These are phyloP conservation scores for Schizochytrium sp. DNA, from an alignment of 108 stramenopile species.

Conservation along the genomic window DNA sequence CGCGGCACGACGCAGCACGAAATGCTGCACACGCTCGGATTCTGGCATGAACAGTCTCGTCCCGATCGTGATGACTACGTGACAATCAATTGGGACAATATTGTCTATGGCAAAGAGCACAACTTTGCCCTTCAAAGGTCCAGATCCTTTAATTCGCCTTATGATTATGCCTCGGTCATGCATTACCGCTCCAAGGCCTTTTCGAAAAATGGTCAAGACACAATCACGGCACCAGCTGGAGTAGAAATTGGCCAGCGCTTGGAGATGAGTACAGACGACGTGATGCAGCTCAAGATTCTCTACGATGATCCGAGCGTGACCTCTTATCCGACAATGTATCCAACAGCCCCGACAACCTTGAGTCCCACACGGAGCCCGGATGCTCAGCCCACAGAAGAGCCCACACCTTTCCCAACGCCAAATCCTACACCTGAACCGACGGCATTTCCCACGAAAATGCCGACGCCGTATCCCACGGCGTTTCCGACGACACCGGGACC, in stretches of 20 bases:
- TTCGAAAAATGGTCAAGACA: not conserved
- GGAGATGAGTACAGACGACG: constrained; percentile 31
- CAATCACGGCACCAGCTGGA: not conserved
- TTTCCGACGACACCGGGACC: not conserved
- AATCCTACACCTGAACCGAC: not conserved
- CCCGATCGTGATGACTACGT: constrained; percentile 49
- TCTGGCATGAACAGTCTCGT: constrained; percentile 49
- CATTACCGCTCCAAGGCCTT: constrained; percentile 40
- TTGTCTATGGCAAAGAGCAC: not conserved
- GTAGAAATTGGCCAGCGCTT: constrained; percentile 38
- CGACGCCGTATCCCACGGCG: not conserved
- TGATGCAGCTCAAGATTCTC: constrained; percentile 31
- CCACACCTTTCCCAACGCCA: not conserved
- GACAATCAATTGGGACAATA: constrained; percentile 25
- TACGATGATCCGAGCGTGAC: not conserved
- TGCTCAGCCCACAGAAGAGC: not conserved
- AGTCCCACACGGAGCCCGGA: not conserved
- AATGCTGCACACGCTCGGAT: constrained; percentile 47
- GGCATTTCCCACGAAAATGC: not conserved
- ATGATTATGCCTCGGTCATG: constrained; percentile 47
- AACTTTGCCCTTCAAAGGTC: constrained; percentile 23
- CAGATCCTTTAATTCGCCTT: constrained; percentile 27
- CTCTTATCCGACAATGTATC: not conserved
- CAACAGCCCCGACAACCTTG: not conserved
- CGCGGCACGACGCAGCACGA: constrained; percentile 29